These are phyloP conservation scores for Fusarium tjaetaba DNA, from an alignment of 2,329 filamentous ascomycete species.

Conservation along the genomic window DNA sequence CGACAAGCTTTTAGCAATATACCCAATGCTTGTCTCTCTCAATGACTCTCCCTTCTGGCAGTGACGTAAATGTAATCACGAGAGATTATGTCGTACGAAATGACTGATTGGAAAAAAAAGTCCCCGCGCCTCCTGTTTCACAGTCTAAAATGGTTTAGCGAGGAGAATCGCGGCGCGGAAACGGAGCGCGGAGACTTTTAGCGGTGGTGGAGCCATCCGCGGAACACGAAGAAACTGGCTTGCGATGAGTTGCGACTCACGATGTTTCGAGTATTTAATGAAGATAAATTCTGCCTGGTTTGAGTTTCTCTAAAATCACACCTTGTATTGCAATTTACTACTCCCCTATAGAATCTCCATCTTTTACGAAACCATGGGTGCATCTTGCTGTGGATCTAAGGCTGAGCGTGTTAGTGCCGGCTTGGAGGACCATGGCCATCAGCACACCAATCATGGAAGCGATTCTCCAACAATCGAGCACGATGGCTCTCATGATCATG, in stretches of 20 bases:
- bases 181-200: constrained; percentile 10
- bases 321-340: fast-evolving
- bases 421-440: not conserved
- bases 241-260: not conserved
- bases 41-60: too few relatives aligned
- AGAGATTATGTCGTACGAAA: not conserved
- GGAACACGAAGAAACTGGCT: not conserved
- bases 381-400: constrained; percentile 3
- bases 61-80: not conserved
- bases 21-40: not conserved
- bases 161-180: constrained; percentile 7
- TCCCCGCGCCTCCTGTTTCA: not conserved
- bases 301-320: fast-evolving
- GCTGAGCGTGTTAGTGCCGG: not conserved
- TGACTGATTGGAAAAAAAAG: not conserved
- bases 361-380: not conserved
- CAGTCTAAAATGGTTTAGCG: not conserved
- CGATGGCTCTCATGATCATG: fast-evolving
- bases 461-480: not conserved
- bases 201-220: not conserved
- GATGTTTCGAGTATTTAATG: not conserved
- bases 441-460: fast-evolving
- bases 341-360: not conserved
- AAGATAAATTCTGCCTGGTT: not conserved
- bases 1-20: not conserved